phyloP scores from a whole-genome alignment of 2,329 filamentous ascomycete genomes.

The Neonectria neomacrospora region DNA sequence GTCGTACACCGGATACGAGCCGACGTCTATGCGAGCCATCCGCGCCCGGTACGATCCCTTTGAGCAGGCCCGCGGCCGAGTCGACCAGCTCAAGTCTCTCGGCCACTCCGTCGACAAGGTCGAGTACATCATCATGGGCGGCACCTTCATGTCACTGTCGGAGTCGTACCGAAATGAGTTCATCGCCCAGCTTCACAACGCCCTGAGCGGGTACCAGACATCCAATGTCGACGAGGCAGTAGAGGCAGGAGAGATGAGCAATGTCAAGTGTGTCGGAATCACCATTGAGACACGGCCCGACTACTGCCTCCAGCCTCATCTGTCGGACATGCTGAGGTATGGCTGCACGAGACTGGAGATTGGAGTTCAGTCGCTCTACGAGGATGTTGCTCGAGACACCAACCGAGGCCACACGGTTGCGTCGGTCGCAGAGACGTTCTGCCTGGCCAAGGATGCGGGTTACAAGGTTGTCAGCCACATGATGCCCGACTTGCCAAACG shows the following conservation, averaged over 20 bases:
- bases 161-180: conserved; percentile 92
- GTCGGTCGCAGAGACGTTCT: conserved; percentile 95
- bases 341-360: conserved; percentile 95
- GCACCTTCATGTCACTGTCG: conserved; percentile 97
- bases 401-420: conserved; percentile 97
- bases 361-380: conserved; percentile 95
- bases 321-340: conserved; percentile 97
- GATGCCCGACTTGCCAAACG: conserved; percentile 99
- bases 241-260: conserved; percentile 93
- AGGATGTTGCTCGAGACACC: conserved; percentile 97
- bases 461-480: conserved; percentile 99
- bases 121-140: conserved; percentile 99
- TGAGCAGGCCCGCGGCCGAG: conserved; percentile 93
- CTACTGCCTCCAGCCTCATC: conserved; percentile 95
- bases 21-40: conserved; percentile 98
- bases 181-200: conserved; percentile 95
- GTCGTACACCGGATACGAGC: conserved; percentile 98
- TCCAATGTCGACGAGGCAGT: conserved; percentile 96
- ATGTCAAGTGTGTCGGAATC: conserved; percentile 97
- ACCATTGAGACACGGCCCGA: conserved; percentile 98
- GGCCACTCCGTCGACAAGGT: conserved; percentile 99
- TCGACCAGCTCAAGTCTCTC: conserved; percentile 95
- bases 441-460: conserved; percentile 94
- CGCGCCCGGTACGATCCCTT: conserved; percentile 97
- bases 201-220: conserved; percentile 94